These are phyloP conservation scores for Mycosarcoma maydis DNA, from an alignment of 1,284 basidiomycete species.

Conservation along the genomic window DNA sequence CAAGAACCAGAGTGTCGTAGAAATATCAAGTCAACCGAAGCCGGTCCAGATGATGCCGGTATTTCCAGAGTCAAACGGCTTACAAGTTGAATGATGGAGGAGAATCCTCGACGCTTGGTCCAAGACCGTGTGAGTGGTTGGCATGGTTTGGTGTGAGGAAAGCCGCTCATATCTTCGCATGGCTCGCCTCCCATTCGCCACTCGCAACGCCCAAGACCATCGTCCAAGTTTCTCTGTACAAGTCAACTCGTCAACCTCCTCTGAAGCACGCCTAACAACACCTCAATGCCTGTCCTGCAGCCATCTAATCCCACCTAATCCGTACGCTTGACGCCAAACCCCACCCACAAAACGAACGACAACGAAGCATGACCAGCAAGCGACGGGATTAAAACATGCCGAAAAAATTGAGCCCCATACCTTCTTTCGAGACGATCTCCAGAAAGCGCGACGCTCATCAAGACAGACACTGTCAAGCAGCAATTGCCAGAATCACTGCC, in stretches of 20 bases:
- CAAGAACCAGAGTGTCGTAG: neutral
- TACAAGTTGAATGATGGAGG: too few species aligned
- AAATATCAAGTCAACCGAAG: too few species aligned
- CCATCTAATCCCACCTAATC: neutral
- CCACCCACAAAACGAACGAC: constrained; percentile 1
- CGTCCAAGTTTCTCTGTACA: neutral
- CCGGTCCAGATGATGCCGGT: neutral
- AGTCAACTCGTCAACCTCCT: neutral
- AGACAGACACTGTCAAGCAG: constrained; percentile 12
- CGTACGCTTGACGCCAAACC: constrained; percentile 7
- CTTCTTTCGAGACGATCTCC: constrained; percentile 17
- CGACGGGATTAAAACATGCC: constrained; percentile 16
- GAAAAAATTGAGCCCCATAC: constrained; percentile 3
- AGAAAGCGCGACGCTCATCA: constrained; percentile 6
- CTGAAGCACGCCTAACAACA: neutral
- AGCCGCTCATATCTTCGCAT: constrained; percentile 34
- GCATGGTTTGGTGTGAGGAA: constrained; percentile 19
- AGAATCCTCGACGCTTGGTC: too few species aligned
- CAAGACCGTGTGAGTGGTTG: neutral
- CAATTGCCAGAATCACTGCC: neutral
- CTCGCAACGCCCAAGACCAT: neutral
- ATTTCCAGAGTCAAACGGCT: too few species aligned
- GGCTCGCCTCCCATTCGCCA: constrained; percentile 13
- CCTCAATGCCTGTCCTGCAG: constrained; percentile 26
- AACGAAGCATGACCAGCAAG: constrained; percentile 8